Conservation (phyloP, 768 basidiomycete genomes). For the Gelatoporia subvermispora region DNA sequence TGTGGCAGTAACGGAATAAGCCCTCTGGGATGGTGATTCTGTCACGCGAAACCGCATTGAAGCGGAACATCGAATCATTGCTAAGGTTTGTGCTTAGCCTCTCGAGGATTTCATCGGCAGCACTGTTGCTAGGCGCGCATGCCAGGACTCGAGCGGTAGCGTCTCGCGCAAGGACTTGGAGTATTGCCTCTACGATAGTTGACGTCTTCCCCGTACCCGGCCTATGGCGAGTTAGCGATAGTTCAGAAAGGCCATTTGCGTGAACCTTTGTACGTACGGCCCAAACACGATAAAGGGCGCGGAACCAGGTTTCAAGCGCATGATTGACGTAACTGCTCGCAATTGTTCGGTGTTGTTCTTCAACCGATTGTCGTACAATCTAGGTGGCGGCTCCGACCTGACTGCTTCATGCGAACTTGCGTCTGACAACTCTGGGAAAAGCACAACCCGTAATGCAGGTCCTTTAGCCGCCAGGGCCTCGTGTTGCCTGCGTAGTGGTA, state of each 20-base stretch:
- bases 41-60: slow-evolving; percentile 52
- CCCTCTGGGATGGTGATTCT: slow-evolving; percentile 31
- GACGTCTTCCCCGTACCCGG: slow-evolving; percentile 63
- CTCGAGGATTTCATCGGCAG: slow-evolving; percentile 54
- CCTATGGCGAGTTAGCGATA: slow-evolving; percentile 12
- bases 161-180: slow-evolving; percentile 42
- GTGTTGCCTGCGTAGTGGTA: slow-evolving; percentile 51
- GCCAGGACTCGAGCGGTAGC: slow-evolving; percentile 47
- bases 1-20: slow-evolving; percentile 35
- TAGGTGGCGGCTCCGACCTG: slow-evolving; percentile 18
- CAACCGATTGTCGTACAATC: slow-evolving; percentile 26
- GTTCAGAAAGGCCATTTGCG: too few species aligned
- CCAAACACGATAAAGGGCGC: slow-evolving; percentile 59
- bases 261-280: slow-evolving; percentile 40
- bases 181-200: slow-evolving; percentile 59
- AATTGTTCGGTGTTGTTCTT: slow-evolving; percentile 42
- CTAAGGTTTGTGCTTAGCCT: slow-evolving; percentile 33
- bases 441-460: slow-evolving; percentile 32
- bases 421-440: slow-evolving; percentile 37
- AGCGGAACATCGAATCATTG: slow-evolving; percentile 42
- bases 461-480: slow-evolving; percentile 41
- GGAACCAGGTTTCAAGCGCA: slow-evolving; percentile 39
- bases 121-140: slow-evolving; percentile 66
- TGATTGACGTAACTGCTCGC: slow-evolving; percentile 46
- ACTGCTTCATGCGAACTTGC: too few species aligned